phyloP scores from a whole-genome alignment of 768 basidiomycete species.

The Termitomyces sp. region DNA sequence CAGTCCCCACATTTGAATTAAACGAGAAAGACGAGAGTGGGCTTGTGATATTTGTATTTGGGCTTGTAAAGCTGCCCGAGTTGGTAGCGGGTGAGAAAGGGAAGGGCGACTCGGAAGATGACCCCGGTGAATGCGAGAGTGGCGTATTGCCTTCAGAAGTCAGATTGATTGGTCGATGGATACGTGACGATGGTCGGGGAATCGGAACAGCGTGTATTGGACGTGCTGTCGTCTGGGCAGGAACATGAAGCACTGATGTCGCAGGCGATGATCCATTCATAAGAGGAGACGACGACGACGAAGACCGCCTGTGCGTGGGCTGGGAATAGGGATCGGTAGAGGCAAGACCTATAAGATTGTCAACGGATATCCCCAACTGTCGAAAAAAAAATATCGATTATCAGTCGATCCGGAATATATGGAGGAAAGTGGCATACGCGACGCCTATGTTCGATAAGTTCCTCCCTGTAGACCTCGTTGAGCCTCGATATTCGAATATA shows the following conservation, averaged over 20 bases:
- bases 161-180: constrained; percentile 49
- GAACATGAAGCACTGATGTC: constrained; percentile 37
- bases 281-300: constrained; percentile 32
- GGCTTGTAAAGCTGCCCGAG: constrained; percentile 52
- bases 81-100: constrained; percentile 62
- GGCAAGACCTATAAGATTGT: constrained; percentile 72
- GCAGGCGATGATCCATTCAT: constrained; percentile 43
- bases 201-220: constrained; percentile 65
- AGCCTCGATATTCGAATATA: constrained; percentile 69
- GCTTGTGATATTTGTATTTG: constrained; percentile 66
- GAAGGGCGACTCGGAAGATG: constrained; percentile 64
- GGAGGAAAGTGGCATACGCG: constrained; percentile 53
- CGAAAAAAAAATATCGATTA: constrained; percentile 6
- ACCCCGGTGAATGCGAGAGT: constrained; percentile 57
- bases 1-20: constrained; percentile 33
- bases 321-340: constrained; percentile 68
- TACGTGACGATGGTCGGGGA: constrained; percentile 64
- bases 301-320: constrained; percentile 59
- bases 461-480: constrained; percentile 84
- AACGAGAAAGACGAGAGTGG: constrained; percentile 65
- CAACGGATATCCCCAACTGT: constrained; percentile 73
- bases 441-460: constrained; percentile 72
- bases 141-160: constrained; percentile 57
- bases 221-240: constrained; percentile 26
- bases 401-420: background rate